Base-by-base conservation (phyloP, 176 grass and related monocot species). In the Carex parvula region DNA sequence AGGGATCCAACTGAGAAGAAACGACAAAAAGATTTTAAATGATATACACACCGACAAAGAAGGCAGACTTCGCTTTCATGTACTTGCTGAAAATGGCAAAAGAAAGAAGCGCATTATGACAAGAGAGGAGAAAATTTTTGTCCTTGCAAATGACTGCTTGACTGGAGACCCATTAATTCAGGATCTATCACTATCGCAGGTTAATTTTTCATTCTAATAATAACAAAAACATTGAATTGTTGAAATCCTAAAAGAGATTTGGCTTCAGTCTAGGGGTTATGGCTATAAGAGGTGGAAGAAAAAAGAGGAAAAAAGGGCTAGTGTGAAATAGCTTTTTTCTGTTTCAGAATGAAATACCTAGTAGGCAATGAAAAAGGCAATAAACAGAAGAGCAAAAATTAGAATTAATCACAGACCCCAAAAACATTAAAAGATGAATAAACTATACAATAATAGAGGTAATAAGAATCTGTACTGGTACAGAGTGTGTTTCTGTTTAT, bases 1-100 rank as follows among this genome's bases (percentile, higher is more conserved):
- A 98, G 95, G 95, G 95, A 98, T 98, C 80, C 95, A 98, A 84
- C 82, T 98, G 50, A 92, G 92, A 41, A 88, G 92, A 88, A 98
- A 98, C 84, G 91, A 98, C 21, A 98, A 95, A 86, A 98, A 91
- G 82, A 67, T 60, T 87, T 79, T 98, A 81, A 98, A 98, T 88
- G 90, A 98, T 67, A 89, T 98, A 84, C 92, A 98, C 29, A 80
- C 89, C 29, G 92, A 94, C 75, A 94, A 93, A 91, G 92, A 91
- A 71, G 91, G 92, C 62, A 91, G 92, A 78, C 84, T 98, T 61
- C 84, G 60, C 20, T 94, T 91, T 81, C 95, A 98, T 91, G 90
- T 98, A 60, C 62, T 94, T 62, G 82, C 58, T 68, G 92, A 37
- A 59, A 94, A 94, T 86, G 91, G 92, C 61, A 94, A 98, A 86